Conservation (phyloP, 768 basidiomycete genomes). For the Boletus subparvulus region DNA sequence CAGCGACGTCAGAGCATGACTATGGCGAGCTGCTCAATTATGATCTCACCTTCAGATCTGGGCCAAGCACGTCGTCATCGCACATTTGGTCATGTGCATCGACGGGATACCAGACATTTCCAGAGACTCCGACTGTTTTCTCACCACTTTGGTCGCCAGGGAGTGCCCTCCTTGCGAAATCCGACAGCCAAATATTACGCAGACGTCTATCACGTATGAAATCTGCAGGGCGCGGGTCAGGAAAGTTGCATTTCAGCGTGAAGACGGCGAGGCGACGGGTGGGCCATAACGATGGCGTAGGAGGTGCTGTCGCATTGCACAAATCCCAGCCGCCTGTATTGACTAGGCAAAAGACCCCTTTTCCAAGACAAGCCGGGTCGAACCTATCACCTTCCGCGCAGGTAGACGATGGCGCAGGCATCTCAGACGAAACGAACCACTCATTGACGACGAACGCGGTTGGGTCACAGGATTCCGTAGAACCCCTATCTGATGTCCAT, state of each 20-base stretch:
- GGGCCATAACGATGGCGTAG: neutral
- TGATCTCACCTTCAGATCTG: constrained; percentile 44
- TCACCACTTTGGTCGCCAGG: constrained; percentile 48
- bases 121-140: constrained; percentile 65
- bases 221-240: constrained; percentile 31
- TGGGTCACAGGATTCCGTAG: neutral
- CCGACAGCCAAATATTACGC: constrained; percentile 4
- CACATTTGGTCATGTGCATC: constrained; percentile 34
- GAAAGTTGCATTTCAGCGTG: constrained; percentile 35
- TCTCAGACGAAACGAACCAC: neutral
- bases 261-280: constrained; percentile 30
- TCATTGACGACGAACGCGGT: neutral
- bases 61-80: constrained; percentile 24
- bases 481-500: neutral
- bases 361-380: neutral
- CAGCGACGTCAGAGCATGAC: constrained; percentile 50
- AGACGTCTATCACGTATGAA: constrained; percentile 26
- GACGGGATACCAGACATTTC: constrained; percentile 59
- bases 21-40: constrained; percentile 45
- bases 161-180: constrained; percentile 2
- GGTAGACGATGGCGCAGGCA: neutral
- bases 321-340: constrained; percentile 17
- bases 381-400: neutral
- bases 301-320: neutral
- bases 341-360: constrained; percentile 1